Conservation (phyloP, 306 rosid species). For the Corylus heterophylla region DNA sequence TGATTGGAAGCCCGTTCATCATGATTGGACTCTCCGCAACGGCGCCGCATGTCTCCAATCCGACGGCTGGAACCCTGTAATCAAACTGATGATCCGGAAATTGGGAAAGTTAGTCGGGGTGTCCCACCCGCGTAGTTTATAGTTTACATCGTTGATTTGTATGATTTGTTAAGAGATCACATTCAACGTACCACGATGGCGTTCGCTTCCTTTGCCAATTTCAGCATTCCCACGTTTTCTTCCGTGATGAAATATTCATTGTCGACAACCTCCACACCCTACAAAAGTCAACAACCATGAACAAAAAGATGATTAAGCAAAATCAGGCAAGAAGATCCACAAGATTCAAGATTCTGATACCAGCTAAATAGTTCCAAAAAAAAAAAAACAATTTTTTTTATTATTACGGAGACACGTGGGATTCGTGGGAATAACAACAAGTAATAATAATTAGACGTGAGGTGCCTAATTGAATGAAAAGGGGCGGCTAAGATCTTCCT, state of each 20-base stretch:
- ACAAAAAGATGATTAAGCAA: not conserved
- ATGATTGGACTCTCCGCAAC: conserved; percentile 55
- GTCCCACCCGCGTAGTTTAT: not conserved
- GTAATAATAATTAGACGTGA: not conserved
- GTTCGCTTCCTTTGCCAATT: conserved; percentile 89
- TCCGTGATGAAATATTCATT: conserved; percentile 86
- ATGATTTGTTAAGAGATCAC: not conserved
- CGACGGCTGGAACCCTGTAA: conserved; percentile 57
- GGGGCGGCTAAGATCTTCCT: not conserved
- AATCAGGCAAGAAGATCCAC: too few species aligned
- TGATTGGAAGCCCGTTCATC: conserved; percentile 87
- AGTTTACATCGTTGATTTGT: too few species aligned
- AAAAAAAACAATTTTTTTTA: too few species aligned
- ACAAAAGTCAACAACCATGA: not conserved
- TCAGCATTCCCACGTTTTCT: conserved; percentile 82
- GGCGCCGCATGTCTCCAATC: conserved; percentile 54
- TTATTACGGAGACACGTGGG: not conserved
- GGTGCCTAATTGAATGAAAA: not conserved
- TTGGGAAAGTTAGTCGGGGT: not conserved
- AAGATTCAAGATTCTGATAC: too few species aligned
- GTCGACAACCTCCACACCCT: conserved; percentile 76
- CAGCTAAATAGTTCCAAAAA: too few species aligned
- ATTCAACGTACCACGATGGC: conserved; percentile 56
- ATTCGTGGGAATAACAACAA: not conserved
- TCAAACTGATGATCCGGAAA: conserved; percentile 67